These are phyloP conservation scores for Cylindrotheca fusiformis DNA, from an alignment of 108 stramenopile species.

Conservation along the genomic window DNA sequence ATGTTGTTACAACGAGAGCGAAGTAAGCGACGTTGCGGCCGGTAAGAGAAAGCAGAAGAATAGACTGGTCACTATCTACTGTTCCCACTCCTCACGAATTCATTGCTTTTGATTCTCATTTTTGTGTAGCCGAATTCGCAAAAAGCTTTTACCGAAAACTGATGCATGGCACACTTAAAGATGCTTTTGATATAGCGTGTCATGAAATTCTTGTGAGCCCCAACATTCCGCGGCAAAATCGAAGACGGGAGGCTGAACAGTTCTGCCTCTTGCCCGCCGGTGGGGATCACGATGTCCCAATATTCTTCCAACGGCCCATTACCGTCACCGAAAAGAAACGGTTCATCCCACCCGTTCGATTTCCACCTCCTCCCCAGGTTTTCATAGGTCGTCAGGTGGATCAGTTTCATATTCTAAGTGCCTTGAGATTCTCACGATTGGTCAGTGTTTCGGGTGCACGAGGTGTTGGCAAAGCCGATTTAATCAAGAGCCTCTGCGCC, in stretches of 20 bases:
- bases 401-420: constrained; percentile 1
- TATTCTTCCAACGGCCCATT: neutral
- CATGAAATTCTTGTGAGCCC: neutral
- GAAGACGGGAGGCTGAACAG: neutral
- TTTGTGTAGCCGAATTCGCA: neutral
- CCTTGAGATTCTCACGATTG: neutral
- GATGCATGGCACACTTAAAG: neutral
- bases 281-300: neutral
- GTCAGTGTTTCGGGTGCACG: neutral
- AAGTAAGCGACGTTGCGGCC: constrained; percentile 40
- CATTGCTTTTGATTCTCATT: no score
- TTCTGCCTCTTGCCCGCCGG: neutral
- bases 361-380: constrained; percentile 7
- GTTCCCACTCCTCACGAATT: no score
- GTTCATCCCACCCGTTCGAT: no score
- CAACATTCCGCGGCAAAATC: neutral
- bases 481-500: neutral
- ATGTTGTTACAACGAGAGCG: constrained; percentile 60
- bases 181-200: neutral
- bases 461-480: neutral
- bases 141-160: neutral
- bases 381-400: constrained; percentile 5
- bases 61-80: no score
- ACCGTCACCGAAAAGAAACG: neutral
- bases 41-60: no score